Evolutionary conservation across 2,329 filamentous ascomycete genomes (phyloP), one percentile per base, ranked within the genome.

Genomic region (Penicillium fuscoglaucum): DNA sequence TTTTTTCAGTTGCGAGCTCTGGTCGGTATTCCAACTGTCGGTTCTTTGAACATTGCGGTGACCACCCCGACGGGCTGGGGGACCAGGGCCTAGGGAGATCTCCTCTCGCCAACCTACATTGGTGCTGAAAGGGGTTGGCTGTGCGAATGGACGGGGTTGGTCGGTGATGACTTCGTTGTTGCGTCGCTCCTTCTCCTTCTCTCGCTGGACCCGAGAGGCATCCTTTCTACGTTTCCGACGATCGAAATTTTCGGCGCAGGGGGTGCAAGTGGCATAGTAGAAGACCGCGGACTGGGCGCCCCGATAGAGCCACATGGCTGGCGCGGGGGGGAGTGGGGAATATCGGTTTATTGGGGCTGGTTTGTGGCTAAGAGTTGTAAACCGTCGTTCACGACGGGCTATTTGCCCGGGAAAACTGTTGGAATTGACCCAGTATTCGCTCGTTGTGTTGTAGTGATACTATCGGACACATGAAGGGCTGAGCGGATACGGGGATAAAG

Each of bases 31-130:
- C 84, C 61, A 89, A 75, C 70, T 73, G 19, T 84, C 83, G 51
- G 86, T 81, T 63, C 87, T 82, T 67, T 65, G 65, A 17, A 84
- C 86, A 50, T 77, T 79, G 69, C 84, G 64, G 70, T 77, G 58
- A 62, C 75, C 68, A 71, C 75, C 66, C 76, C 73, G 87, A 83
- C 80, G 76, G 68, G 87, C 87, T 33, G 87, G 87, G 37, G 90
- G 83, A 3, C 85, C 86, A 2, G 93, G 93, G 0, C 93, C 93
- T 76, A 93, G 83, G 61, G 81, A 82, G 64, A 97, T 96, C 75
- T 97, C 93, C 70, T 95, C 90, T 33, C 84, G 80, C 93, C 93
- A 97, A 76, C 90, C 91, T 13, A 89, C 88, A 69, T 97, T 97
- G 29, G 91, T 96, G 69, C 87, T 88, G 68, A 91, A 95, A 1